phyloP scores from a whole-genome alignment of 2,329 filamentous ascomycete genomes.

The Neurospora sp. region DNA sequence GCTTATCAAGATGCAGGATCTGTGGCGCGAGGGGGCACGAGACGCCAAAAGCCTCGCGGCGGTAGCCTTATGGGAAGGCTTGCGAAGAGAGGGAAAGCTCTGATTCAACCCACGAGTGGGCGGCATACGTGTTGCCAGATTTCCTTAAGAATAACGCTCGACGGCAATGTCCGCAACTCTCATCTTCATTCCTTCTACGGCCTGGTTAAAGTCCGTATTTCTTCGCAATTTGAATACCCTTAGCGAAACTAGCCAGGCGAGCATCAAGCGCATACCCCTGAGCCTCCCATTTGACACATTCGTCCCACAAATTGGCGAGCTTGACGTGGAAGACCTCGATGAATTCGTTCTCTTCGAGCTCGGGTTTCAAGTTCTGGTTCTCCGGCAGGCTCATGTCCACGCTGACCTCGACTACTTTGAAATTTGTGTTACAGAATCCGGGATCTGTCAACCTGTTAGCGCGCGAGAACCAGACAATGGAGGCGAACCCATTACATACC shows the following conservation, averaged over 20 bases:
- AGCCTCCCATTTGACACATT: constrained; percentile 55
- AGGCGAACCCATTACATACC: constrained; percentile 24
- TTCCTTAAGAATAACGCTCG: neutral
- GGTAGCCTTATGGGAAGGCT: constrained; percentile 47
- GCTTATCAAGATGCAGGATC: constrained; percentile 44
- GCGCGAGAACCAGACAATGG: neutral
- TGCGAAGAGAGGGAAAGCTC: constrained; percentile 37
- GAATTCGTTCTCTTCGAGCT: constrained; percentile 72
- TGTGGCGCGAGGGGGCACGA: constrained; percentile 47
- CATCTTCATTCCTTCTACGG: neutral
- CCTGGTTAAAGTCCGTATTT: constrained; percentile 30
- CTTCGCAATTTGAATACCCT: constrained; percentile 67
- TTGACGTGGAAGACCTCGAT: constrained; percentile 70
- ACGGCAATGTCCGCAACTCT: neutral
- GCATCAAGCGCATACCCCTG: constrained; percentile 74
- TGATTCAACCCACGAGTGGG: constrained; percentile 11
- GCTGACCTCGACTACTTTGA: constrained; percentile 61
- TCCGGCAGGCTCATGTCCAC: constrained; percentile 60
- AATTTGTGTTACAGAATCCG: constrained; percentile 57
- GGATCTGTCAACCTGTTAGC: constrained; percentile 33
- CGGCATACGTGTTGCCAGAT: neutral
- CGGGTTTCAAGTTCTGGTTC: constrained; percentile 59
- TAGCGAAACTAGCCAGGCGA: constrained; percentile 65
- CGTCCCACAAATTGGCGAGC: constrained; percentile 52
- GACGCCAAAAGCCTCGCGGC: constrained; percentile 53